Percentiles rank a stretch among this genome's conserved stretches.
phyloP scores from a whole-genome alignment of 2,329 filamentous ascomycete genomes.

The Botrytis porri region DNA sequence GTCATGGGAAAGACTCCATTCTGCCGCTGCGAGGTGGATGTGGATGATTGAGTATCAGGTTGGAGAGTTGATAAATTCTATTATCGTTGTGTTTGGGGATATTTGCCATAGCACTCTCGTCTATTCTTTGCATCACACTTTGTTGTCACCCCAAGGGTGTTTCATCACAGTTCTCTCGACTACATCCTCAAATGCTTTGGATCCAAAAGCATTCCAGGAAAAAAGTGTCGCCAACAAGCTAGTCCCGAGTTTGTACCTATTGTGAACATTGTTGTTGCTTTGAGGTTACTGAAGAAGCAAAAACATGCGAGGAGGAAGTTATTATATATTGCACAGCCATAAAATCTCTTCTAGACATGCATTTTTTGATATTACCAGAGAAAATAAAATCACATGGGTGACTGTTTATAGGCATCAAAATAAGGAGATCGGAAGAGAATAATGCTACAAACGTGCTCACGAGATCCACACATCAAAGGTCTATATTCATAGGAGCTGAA shows the following conservation, averaged over 20 bases:
- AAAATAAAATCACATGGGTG: not conserved
- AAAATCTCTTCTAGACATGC: too few species aligned
- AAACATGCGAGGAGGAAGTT: not conserved
- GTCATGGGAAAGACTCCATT: rapidly evolving
- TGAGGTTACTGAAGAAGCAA: not conserved
- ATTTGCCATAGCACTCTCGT: not conserved
- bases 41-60: not conserved
- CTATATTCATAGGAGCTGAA: not conserved
- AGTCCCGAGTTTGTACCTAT: too few species aligned
- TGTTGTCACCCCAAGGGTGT: not conserved
- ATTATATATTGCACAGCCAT: not conserved
- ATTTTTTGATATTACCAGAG: not conserved
- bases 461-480: not conserved
- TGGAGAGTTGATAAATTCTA: not conserved
- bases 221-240: too few species aligned
- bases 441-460: not conserved
- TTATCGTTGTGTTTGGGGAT: too few species aligned
- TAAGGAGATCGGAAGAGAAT: not conserved
- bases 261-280: not conserved
- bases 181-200: not conserved
- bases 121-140: not conserved
- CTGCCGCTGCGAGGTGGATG: rapidly evolving
- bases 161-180: not conserved
- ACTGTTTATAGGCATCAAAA: not conserved
- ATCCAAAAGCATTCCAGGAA: not conserved